Evolutionary conservation across 1,139 yeast genomes (phyloP), one percentile per base, ranked within the genome.

Genomic region (Pneumocystis wakefieldiae): DNA sequence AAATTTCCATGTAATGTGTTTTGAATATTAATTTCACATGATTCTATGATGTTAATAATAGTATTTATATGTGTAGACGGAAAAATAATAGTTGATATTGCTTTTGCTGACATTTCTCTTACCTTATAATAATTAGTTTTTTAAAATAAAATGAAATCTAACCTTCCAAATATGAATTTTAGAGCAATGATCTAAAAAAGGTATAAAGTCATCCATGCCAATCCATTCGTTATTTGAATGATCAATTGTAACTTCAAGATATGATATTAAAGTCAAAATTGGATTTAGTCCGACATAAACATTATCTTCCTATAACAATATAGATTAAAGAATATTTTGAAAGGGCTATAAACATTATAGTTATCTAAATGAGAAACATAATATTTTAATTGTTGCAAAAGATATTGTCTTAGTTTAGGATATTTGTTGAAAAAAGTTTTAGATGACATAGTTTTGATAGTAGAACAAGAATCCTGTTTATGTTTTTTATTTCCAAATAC

Each of bases 41-140:
- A 55, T 15, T 62, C 60, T 37, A 65, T 38, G 15, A 57, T 63
- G 24, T 48, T 53, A 10, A 63, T 57, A 12, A 65, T 59, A 41
- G 59, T 42, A n/a, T 62, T 32, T 15, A 60, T 60, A 48, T 61
- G 59, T 7, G 38, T 57, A 14, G 42, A 59, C 6, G 61, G 59
- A 17, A 62, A 63, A 35, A 78, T 73, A 65, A 86, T 74, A 0
- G 85, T 75, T 0, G 85, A 81, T 1, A 88, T 70, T 2, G 90
- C 81, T 70, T 85, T 78, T 0, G 96, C 89, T 0, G 95, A 85
- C 81, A 87, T 81, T 71, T 90, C 96, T 66, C 98, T 79, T 2
- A 91, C 64, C 64, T 67, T 62, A 32, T 32, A 48, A 41, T 14
- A 42, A 59, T 19, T 37, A 57, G 15, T n/a, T 19, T 38, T 6